Evolutionary conservation across 768 basidiomycete genomes (phyloP).

Genomic region (Hericium erinaceus): DNA sequence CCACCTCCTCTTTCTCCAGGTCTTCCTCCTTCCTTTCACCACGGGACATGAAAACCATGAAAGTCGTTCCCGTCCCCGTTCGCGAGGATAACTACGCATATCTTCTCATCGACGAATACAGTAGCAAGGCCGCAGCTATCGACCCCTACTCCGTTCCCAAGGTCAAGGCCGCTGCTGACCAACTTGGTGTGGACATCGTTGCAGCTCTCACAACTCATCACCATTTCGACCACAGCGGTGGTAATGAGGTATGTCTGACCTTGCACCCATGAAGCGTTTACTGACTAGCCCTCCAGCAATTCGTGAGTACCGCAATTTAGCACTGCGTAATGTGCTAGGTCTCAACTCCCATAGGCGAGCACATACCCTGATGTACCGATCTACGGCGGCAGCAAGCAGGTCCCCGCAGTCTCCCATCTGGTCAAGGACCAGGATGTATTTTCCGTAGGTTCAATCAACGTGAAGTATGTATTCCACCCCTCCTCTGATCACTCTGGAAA

Average conservation of each 20-base stretch:
- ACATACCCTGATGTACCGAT: slow-evolving; percentile 38
- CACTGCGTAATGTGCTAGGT: slow-evolving; percentile 70
- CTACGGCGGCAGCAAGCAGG: slow-evolving; percentile 74
- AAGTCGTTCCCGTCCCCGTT: slow-evolving; percentile 70
- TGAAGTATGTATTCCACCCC: slow-evolving; percentile 36
- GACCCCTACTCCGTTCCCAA: slow-evolving; percentile 74
- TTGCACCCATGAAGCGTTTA: slow-evolving; percentile 28
- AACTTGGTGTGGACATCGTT: slow-evolving; percentile 54
- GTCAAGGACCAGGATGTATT: slow-evolving; percentile 82
- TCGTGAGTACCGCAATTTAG: neutral
- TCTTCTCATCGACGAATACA: slow-evolving; percentile 60
- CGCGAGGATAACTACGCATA: slow-evolving; percentile 82
- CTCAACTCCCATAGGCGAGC: slow-evolving; percentile 25
- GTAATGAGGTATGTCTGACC: slow-evolving; percentile 53
- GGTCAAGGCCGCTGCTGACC: slow-evolving; percentile 52
- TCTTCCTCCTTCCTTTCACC: slow-evolving; percentile 15
- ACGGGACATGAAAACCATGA: slow-evolving; percentile 61
- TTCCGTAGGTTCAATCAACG: slow-evolving; percentile 52
- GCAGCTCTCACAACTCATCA: slow-evolving; percentile 87
- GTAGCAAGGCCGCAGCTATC: slow-evolving; percentile 65
- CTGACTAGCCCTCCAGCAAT: slow-evolving; percentile 26
- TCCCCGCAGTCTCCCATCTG: slow-evolving; percentile 56
- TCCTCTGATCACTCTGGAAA: neutral
- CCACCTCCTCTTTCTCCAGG: neutral
- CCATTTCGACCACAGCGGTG: slow-evolving; percentile 84